Conservation (phyloP, 2,329 filamentous ascomycete species). For the Periconia sp. region DNA sequence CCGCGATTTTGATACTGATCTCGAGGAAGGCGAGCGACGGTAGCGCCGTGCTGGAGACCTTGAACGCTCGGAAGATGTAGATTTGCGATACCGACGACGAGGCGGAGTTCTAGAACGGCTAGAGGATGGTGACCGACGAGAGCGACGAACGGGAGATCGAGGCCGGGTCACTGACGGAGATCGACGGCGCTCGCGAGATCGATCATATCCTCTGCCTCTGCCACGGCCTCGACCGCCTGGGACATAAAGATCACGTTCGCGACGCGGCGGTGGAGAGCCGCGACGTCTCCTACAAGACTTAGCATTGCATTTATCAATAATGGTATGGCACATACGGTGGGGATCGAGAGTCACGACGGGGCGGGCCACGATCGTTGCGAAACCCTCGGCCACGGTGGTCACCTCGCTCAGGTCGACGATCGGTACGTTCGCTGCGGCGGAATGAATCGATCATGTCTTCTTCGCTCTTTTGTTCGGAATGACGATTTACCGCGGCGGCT, state of each 20-base stretch:
- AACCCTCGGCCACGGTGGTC: constrained; percentile 43
- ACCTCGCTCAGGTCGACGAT: constrained; percentile 49
- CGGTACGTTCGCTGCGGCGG: constrained; percentile 66
- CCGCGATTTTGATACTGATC: constrained; percentile 10
- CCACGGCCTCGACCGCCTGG: constrained; percentile 57
- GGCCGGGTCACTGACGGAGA: constrained; percentile 38
- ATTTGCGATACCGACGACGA: constrained; percentile 33
- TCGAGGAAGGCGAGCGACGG: constrained; percentile 19
- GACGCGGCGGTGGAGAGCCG: constrained; percentile 55
- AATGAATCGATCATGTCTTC: constrained; percentile 73
- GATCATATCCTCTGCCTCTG: constrained; percentile 42
- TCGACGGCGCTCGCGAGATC: constrained; percentile 40
- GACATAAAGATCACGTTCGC: constrained; percentile 64
- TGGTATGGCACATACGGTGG: too few species aligned
- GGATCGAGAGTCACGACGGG: constrained; percentile 57
- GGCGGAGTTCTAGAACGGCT: constrained; percentile 50
- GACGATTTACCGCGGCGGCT: constrained; percentile 75
- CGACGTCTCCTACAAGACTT: constrained; percentile 51
- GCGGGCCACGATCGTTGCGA: constrained; percentile 57
- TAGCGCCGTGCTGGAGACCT: constrained; percentile 32
- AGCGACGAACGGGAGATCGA: constrained; percentile 33
- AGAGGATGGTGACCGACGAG: constrained; percentile 33
- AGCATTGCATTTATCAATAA: too few species aligned
- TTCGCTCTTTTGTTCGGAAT: constrained; percentile 67
- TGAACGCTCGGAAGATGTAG: constrained; percentile 45